Conservation (phyloP, 495 filamentous ascomycete genomes). For the Daldinia loculata region DNA sequence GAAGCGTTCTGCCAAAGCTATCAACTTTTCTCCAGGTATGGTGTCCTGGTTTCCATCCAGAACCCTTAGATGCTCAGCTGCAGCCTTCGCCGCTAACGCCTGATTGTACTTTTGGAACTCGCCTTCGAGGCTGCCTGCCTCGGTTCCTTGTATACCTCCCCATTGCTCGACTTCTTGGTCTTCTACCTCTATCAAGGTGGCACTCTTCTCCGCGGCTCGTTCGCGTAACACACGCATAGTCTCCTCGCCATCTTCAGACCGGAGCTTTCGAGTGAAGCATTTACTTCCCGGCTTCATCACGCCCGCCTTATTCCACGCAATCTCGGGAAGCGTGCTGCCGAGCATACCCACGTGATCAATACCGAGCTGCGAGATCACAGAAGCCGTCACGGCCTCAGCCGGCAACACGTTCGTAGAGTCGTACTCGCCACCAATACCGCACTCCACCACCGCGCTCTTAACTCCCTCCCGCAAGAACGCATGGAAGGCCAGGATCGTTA, state of each 20-base stretch:
- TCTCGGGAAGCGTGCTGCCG: conserved; percentile 55
- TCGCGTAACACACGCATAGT: conserved; percentile 52
- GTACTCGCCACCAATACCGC: conserved; percentile 61
- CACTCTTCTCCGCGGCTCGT: conserved; percentile 51
- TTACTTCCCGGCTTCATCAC: conserved; percentile 54
- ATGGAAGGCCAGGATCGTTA: conserved; percentile 58
- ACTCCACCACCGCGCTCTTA: conserved; percentile 55
- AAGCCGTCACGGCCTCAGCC: conserved; percentile 43
- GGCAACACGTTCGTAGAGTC: conserved; percentile 60
- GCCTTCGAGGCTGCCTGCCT: conserved; percentile 45
- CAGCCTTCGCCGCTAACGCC: conserved; percentile 53
- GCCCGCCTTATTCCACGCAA: conserved; percentile 64
- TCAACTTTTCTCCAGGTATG: not conserved
- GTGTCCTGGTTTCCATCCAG: conserved; percentile 4
- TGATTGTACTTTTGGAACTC: conserved; percentile 57
- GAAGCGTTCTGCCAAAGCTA: conserved; percentile 59
- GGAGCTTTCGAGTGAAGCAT: conserved; percentile 51
- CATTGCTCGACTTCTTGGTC: conserved; percentile 49
- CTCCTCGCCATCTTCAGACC: conserved; percentile 17
- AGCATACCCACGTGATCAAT: conserved; percentile 62
- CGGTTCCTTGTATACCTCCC: conserved; percentile 46
- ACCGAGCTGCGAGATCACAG: conserved; percentile 57
- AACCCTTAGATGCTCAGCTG: conserved; percentile 50
- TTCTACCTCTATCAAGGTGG: conserved; percentile 46
- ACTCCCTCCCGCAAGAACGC: conserved; percentile 56